Evolutionary conservation across 2,329 filamentous ascomycete species (phyloP).

Genomic region (Coleophoma cylindrospora): DNA sequence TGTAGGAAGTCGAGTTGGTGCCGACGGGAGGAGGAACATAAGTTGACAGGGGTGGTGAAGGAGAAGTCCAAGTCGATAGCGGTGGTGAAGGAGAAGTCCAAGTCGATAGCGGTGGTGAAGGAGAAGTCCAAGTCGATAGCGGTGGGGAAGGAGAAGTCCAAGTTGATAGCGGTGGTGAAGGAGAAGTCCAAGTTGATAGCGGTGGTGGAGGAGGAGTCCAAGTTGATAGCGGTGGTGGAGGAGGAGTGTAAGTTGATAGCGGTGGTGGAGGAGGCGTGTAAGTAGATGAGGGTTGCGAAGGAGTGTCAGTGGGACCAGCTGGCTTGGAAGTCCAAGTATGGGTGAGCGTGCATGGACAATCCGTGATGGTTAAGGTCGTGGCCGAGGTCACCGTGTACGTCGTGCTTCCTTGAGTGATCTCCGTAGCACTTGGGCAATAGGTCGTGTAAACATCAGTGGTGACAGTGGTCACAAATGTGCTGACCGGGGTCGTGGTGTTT

Average conservation of each 20-base stretch:
- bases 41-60: not conserved
- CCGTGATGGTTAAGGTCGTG: conserved; percentile 37
- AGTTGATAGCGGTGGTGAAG: not conserved
- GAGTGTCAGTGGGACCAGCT: not conserved
- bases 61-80: not conserved
- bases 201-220: not conserved
- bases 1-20: not conserved
- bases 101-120: not conserved
- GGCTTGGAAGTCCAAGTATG: not conserved
- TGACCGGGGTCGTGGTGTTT: conserved; percentile 15
- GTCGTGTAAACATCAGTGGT: conserved; percentile 9
- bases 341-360: conserved; percentile 30
- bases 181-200: not conserved
- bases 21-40: not conserved
- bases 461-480: conserved; percentile 3
- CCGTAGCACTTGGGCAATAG: conserved; percentile 38
- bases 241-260: not conserved
- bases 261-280: not conserved
- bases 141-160: not conserved
- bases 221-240: not conserved
- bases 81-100: not conserved
- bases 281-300: too few relatives aligned
- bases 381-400: conserved; percentile 43
- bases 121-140: not conserved
- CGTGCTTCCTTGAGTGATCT: conserved; percentile 33